Evolutionary conservation across 805 yeast genomes (phyloP), one percentile per base, ranked within the genome.

Genomic region (Grigorovia transvaalensis): DNA sequence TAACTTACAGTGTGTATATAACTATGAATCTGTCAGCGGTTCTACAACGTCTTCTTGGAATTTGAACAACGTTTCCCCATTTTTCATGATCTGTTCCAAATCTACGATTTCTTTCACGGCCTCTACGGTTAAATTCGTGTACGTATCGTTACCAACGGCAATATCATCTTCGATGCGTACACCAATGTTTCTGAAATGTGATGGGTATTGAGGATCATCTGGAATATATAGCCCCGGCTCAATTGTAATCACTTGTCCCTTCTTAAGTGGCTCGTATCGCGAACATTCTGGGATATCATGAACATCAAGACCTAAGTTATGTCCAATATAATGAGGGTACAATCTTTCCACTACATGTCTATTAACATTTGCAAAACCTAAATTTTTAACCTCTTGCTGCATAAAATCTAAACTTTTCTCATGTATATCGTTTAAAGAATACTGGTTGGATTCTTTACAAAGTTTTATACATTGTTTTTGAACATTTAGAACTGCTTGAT

Each of bases 171-270:
- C 99, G 35, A 93, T 85, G 60, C 99, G 80, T 27, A 93, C 85
- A 1, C 98, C 99, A 49, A 93, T 84, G 33, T 90, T 90, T 61
- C 87, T 83, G 71, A 79, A 91, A 59, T 80, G 80, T 55, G 77
- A 74, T 20, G 99, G 98, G 76, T 83, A 91, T 53, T 72, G 73
- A 27, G 63, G 58, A 51, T 77, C 81, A 57, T 78, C 74, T 1
- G 99, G 98, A 45, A 95, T 78, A 65, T 93, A 93, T 30, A 93
- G 76, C 29, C 99, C 99, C 0, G 99, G 99, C 66, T 95, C 99
- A 23, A 95, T 81, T 1, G 99, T 93, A 47, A 93, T 74, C 4
- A 91, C 97, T 64, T 88, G 95, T 20, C 90, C 90, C 19, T 73
- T 71, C 46, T 68, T 69, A 47, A 93, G 65, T 35, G 71, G 70